Conservation (phyloP, 2,329 filamentous ascomycete species). For the Dactylellina haptotyla region DNA sequence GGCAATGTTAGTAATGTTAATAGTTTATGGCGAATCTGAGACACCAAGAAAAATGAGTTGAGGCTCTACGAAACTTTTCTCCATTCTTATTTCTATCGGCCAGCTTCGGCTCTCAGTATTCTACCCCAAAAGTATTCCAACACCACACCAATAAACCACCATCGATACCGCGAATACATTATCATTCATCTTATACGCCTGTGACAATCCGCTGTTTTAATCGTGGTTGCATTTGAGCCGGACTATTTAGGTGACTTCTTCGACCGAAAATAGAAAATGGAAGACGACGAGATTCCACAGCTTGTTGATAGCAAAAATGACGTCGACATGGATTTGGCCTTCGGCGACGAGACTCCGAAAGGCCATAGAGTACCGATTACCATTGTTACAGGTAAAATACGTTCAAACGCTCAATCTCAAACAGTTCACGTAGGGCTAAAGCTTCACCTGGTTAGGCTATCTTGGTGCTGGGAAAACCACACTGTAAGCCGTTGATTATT, state of each 20-base stretch:
- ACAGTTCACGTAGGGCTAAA: neutral
- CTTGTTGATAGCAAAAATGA: slow-evolving; percentile 71
- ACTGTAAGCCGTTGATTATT: slow-evolving; percentile 62
- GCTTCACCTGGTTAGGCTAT: slow-evolving; percentile 73
- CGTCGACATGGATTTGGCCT: slow-evolving; percentile 58
- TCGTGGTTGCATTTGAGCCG: no score
- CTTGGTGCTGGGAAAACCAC: slow-evolving; percentile 96
- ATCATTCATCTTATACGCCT: no score
- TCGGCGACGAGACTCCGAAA: slow-evolving; percentile 64
- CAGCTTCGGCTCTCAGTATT: no score
- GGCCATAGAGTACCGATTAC: slow-evolving; percentile 80
- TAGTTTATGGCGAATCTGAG: neutral
- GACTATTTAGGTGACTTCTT: neutral
- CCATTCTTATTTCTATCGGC: no score
- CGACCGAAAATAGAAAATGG: slow-evolving; percentile 58
- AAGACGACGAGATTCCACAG: slow-evolving; percentile 71
- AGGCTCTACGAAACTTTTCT: neutral
- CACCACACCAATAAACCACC: no score
- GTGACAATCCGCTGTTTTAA: no score
- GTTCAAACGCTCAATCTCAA: no score
- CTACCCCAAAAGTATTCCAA: no score
- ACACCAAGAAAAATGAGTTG: neutral
- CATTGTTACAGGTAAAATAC: slow-evolving; percentile 75
- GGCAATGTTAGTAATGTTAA: neutral
- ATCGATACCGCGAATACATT: no score